phyloP scores from a whole-genome alignment of 371 early-diverging fungal species.

The Syncephalastrum contaminatum region DNA sequence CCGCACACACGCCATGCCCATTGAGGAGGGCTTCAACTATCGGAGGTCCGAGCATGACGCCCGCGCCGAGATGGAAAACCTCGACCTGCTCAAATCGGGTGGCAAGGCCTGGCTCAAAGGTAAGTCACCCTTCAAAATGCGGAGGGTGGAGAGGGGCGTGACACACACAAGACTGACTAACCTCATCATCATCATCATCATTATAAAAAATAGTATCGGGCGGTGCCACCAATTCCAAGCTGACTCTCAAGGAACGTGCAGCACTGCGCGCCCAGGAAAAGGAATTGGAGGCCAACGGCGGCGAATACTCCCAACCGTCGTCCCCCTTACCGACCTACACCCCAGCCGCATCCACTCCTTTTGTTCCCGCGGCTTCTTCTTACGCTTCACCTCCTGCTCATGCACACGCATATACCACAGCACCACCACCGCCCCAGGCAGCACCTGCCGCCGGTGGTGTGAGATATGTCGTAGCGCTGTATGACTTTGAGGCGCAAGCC shows the following conservation, averaged over 20 bases:
- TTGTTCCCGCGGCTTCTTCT: not conserved
- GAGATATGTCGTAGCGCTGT: conserved; percentile 57
- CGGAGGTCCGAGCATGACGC: conserved; percentile 25
- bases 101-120: conserved; percentile 40
- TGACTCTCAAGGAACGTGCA: conserved; percentile 42
- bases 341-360: not conserved
- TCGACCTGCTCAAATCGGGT: conserved; percentile 41
- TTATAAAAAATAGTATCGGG: conserved; percentile 25
- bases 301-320: too few species aligned
- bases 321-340: too few species aligned
- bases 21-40: conserved; percentile 36
- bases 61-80: conserved; percentile 33
- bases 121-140: too few species aligned
- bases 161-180: too few species aligned
- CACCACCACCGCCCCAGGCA: conserved; percentile 13
- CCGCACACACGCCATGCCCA: conserved; percentile 33
- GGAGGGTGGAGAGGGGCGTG: too few species aligned
- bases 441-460: conserved; percentile 16
- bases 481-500: conserved; percentile 71
- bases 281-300: not conserved
- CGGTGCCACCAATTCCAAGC: conserved; percentile 29
- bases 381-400: too few species aligned
- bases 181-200: too few species aligned
- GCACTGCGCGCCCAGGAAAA: conserved; percentile 25
- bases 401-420: conserved; percentile 1